Percentiles rank a stretch among this genome's conserved stretches.
These are phyloP conservation scores for Helicostylum pulchrum DNA, from an alignment of 192 early-diverging fungal species.

Conservation along the genomic window DNA sequence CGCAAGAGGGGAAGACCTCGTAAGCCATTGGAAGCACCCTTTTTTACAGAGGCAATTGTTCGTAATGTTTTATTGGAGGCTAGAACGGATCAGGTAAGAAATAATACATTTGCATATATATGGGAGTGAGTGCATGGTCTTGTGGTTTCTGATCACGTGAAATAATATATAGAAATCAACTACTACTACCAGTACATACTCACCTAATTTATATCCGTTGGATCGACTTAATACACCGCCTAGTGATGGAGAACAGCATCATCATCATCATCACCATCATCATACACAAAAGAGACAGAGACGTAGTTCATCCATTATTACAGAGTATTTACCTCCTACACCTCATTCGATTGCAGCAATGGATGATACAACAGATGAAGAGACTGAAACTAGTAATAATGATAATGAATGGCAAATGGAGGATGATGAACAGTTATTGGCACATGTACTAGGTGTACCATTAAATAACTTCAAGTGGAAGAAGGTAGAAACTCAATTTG, in stretches of 20 bases:
- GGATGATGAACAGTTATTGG: conserved; percentile 15
- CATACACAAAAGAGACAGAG: background rate
- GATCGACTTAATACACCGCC: conserved; percentile 7
- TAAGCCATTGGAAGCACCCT: conserved; percentile 1
- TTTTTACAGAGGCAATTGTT: conserved; percentile 4
- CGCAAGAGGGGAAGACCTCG: conserved; percentile 21
- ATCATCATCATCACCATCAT: too few species aligned
- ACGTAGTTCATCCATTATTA: background rate
- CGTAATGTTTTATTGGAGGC: conserved; percentile 11
- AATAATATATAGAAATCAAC: background rate
- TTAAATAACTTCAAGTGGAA: conserved; percentile 12
- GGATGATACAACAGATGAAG: background rate
- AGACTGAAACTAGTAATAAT: background rate
- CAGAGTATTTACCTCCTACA: conserved; percentile 19
- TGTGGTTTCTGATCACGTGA: conserved; percentile 2
- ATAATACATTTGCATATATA: background rate
- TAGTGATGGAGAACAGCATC: background rate
- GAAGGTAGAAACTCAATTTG: conserved; percentile 10
- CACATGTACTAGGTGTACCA: background rate
- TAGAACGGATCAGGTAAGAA: conserved; percentile 6
- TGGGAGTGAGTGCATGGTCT: too few species aligned
- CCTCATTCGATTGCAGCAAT: conserved; percentile 8
- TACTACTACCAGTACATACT: background rate
- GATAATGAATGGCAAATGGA: conserved; percentile 10
- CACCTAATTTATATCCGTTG: too few species aligned